Percentiles rank a stretch among this genome's conserved stretches.
Conservation (phyloP, 768 basidiomycete genomes). For the Tricholoma sp. region DNA sequence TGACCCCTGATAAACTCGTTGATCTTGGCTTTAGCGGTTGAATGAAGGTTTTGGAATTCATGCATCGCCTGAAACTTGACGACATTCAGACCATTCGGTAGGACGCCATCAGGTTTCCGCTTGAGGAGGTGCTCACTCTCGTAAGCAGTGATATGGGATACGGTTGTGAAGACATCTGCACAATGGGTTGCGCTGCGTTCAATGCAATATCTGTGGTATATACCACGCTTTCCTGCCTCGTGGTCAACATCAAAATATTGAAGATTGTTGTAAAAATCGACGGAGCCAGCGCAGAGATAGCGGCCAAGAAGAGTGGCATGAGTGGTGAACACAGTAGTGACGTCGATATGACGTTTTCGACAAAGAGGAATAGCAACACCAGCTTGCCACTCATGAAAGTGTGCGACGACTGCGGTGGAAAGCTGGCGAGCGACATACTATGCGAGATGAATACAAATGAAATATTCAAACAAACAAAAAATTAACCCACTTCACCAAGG, state of each 20-base stretch:
- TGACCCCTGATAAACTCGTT: constrained; percentile 97
- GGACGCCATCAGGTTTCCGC: constrained; percentile 93
- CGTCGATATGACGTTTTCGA: constrained; percentile 94
- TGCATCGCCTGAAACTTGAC: constrained; percentile 99
- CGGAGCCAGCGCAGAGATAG: constrained; percentile 96
- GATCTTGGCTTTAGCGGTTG: constrained; percentile 93
- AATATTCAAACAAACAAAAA: constrained; percentile 7
- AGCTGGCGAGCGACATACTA: constrained; percentile 81
- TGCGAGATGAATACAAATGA: constrained; percentile 6
- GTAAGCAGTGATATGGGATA: constrained; percentile 97
- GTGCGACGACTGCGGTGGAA: constrained; percentile 85
- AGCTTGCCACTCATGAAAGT: constrained; percentile 99
- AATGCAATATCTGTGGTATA: constrained; percentile 97
- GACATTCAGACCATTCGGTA: constrained; percentile 97
- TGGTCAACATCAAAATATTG: constrained; percentile 99
- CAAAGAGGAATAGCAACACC: constrained; percentile 93
- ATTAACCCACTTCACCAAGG: constrained; percentile 81
- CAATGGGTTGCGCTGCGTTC: constrained; percentile 93
- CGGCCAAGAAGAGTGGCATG: constrained; percentile 98
- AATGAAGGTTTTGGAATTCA: constrained; percentile 96
- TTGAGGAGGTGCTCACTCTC: constrained; percentile 95
- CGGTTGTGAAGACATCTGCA: constrained; percentile 96
- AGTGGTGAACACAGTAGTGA: constrained; percentile 98
- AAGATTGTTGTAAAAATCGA: constrained; percentile 99
- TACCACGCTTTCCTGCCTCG: constrained; percentile 97